phyloP scores from a whole-genome alignment of 1,284 basidiomycete genomes.

The Melampsora abietis-canadensis region DNA sequence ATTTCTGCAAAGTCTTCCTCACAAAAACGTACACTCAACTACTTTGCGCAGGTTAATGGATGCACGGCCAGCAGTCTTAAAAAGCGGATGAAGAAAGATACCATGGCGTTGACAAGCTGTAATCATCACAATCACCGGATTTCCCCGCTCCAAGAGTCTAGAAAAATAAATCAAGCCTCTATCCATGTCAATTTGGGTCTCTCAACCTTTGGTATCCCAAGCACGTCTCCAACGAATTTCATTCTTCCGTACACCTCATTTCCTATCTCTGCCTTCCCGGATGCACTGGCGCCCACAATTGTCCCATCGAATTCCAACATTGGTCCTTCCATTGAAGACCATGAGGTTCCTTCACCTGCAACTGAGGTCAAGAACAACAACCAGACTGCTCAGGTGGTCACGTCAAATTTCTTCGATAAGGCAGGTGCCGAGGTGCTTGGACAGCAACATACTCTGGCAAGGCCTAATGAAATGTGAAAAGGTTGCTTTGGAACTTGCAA shows the following conservation, averaged over 20 bases:
- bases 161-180: too few species aligned
- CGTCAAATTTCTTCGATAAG: too few species aligned
- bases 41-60: neutral
- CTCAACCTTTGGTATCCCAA: neutral
- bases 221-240: neutral
- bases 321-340: neutral
- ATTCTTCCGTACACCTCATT: neutral
- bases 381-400: neutral
- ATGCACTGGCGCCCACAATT: neutral
- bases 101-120: neutral
- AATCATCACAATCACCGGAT: neutral
- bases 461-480: too few species aligned
- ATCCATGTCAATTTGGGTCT: too few species aligned
- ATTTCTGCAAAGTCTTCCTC: neutral
- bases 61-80: neutral
- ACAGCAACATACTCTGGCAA: too few species aligned
- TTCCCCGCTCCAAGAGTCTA: too few species aligned
- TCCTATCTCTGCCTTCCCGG: neutral
- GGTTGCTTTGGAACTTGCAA: too few species aligned
- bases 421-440: too few species aligned
- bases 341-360: neutral
- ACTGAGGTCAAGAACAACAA: neutral
- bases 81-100: neutral
- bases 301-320: neutral
- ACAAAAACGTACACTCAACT: neutral